Percentiles rank a stretch among this genome's conserved stretches.
Evolutionary conservation across 2,329 filamentous ascomycete genomes (phyloP).

Genomic region (Claviceps quebecensis): DNA sequence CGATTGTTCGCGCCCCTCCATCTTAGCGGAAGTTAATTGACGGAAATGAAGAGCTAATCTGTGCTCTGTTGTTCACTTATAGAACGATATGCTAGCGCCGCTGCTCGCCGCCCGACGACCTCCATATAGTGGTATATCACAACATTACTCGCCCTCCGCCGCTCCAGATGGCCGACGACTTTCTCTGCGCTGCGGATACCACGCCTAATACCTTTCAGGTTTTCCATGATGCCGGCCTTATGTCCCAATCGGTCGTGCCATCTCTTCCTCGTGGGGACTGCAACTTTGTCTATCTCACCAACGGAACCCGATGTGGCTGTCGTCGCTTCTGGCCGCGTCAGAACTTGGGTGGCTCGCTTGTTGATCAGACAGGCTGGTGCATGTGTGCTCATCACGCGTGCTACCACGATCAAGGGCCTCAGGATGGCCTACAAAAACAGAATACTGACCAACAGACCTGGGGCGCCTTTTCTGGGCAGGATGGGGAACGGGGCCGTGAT

Average conservation of each 20-base stretch:
- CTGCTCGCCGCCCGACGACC: neutral
- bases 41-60: no score
- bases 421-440: constrained; percentile 9
- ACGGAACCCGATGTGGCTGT: constrained; percentile 42
- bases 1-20: neutral
- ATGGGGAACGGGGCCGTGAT: constrained; percentile 36
- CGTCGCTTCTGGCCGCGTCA: constrained; percentile 45
- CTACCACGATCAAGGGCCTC: constrained; percentile 37
- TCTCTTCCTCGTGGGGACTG: constrained; percentile 38
- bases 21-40: neutral
- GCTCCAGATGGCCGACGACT: constrained; percentile 35
- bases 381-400: constrained; percentile 52
- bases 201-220: constrained; percentile 39
- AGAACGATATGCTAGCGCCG: neutral
- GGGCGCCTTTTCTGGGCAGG: constrained; percentile 24
- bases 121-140: neutral
- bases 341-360: constrained; percentile 17
- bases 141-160: neutral
- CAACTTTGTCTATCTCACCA: constrained; percentile 42
- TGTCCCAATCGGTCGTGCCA: constrained; percentile 14
- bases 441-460: constrained; percentile 12
- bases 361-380: constrained; percentile 37
- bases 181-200: constrained; percentile 30
- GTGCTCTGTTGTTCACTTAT: neutral
- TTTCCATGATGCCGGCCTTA: constrained; percentile 31